Evolutionary conservation across 2,329 filamentous ascomycete species (phyloP), one percentile per base, ranked within the genome.

Genomic region (Neonectria hederae): DNA sequence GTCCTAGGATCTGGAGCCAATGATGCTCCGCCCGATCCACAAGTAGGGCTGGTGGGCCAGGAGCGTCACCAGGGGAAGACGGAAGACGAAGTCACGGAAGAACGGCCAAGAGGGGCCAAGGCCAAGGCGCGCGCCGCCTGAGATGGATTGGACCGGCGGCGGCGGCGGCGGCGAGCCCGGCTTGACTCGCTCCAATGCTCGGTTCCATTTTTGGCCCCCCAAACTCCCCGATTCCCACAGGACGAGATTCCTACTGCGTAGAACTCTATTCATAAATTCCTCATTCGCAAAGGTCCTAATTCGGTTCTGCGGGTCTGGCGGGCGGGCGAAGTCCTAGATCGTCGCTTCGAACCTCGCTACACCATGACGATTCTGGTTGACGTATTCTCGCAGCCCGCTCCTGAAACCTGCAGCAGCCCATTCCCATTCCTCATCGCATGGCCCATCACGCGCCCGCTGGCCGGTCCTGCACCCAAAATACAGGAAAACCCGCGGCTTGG

Each of bases 41-140:
- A 71, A 60, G 58, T 74, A 74, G 72, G 72, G 72, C 72, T 74
- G 72, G 60, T 72, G 58, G 52, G 21, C 38, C 38, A 42, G n/a
- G 38, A 7, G 14, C 5, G 2, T 38, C 32, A 38, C 54, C 63
- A 67, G 65, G 69, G 69, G 65, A 54, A 65, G 58, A 38, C 42
- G 28, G 46, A 30, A 49, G 14, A n/a, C 35, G 35, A 14, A 38
- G 2, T 14, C 14, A 8, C 35, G 38, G n/a, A 42, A 42, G 5
- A 4, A 4, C 38, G 38, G 38, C 13, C n/a, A 49, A 49, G 26
- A 30, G 46, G 28, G 48, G 32, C 54, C 3, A 38, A 38, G 35
- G 14, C 30, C 10, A 9, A 32, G 30, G n/a, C n/a, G n/a, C n/a
- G 13, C 30, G 30, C 30, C 30, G 21, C 32, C 7, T n/a, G 22